Evolutionary conservation across 2,329 filamentous ascomycete genomes (phyloP).

Genomic region (Aspergillus sp.): DNA sequence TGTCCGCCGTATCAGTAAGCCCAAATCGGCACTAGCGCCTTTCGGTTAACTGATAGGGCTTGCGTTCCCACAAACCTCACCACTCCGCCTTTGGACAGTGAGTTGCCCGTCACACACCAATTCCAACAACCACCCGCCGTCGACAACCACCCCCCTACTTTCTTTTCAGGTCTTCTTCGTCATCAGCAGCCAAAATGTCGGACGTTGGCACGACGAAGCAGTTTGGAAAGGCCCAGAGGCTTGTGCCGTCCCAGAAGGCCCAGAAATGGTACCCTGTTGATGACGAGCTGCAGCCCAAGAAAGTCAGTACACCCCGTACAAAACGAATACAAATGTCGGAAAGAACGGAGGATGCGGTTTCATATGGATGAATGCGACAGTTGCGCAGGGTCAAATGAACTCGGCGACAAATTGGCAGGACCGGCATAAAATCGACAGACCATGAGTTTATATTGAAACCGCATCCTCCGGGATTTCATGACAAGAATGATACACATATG

Average conservation of each 20-base stretch:
- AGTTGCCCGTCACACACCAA: constrained; percentile 41
- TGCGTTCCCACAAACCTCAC: constrained; percentile 45
- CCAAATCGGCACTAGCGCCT: constrained; percentile 38
- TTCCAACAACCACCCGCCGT: constrained; percentile 42
- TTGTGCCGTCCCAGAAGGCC: constrained; percentile 88
- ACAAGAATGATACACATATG: neutral
- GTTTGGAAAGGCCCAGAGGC: constrained; percentile 95
- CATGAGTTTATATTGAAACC: constrained; percentile 24
- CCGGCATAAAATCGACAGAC: constrained; percentile 22
- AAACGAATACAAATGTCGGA: constrained; percentile 15
- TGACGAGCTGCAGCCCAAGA: constrained; percentile 84
- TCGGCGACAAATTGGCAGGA: constrained; percentile 14
- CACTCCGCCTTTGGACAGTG: constrained; percentile 38
- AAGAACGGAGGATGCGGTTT: constrained; percentile 25
- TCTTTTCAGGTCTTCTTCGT: constrained; percentile 41
- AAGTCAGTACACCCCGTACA: constrained; percentile 68
- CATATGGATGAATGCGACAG: constrained; percentile 32
- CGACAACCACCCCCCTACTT: constrained; percentile 39
- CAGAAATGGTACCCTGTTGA: constrained; percentile 99
- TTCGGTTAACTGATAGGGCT: constrained; percentile 42
- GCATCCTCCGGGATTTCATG: constrained; percentile 17
- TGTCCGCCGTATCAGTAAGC: constrained; percentile 12
- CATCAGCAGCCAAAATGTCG: constrained; percentile 55
- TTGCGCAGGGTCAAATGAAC: constrained; percentile 23
- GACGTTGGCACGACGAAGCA: constrained; percentile 73